Base-by-base conservation (phyloP, 139 green algal genomes). In the Closterium sp. region DNA sequence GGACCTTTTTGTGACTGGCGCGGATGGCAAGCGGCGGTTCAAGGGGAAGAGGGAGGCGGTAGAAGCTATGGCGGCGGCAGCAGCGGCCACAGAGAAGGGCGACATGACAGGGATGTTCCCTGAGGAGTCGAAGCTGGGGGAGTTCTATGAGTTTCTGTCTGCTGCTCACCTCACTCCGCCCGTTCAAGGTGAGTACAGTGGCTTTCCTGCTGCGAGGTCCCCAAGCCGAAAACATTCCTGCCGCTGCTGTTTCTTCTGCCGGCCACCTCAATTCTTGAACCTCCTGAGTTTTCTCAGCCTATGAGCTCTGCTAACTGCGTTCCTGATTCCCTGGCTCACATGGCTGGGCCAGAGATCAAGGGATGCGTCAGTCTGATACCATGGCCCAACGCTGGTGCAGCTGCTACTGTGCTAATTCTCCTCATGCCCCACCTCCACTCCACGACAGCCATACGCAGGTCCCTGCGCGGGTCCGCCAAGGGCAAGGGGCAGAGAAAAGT, bases 141-240 rank as follows among this genome's bases (percentile, higher is more conserved):
- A 92, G 29, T 95, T 95, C 31, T 95, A 95, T 50, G 90, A 94
- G 31, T 95, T 95, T 19, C 17, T 95, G 17, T 95, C 92, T 29
- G 87, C 87, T 21, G 34, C 90, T 29, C 90, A 95, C 70, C 50
- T 95, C 27, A 79, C 86, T 22, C 27, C 90, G 30, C 92, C 92
- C 24, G 7, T 95, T 17, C 86, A 94, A 86, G 95, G 92, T 94
- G 28, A 91, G 91, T n/a, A n/a, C n/a, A n/a, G n/a, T 50, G 38
- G 17, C 17, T 79, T 4, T 79, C 62, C 62, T 79, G 13, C 17
- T 79, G 62, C 11, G 62, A 24, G 27, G n/a, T n/a, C 62, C 5
- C 62, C 17, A n/a, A n/a, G n/a, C n/a, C 5, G 62, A 79, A 79
- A 21, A 21, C 50, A 70, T 50, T 50, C 38, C 38, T 50, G 38